Evolutionary conservation across 176 grass and related monocot species (phyloP).

Genomic region (Cymbopogon citratus): DNA sequence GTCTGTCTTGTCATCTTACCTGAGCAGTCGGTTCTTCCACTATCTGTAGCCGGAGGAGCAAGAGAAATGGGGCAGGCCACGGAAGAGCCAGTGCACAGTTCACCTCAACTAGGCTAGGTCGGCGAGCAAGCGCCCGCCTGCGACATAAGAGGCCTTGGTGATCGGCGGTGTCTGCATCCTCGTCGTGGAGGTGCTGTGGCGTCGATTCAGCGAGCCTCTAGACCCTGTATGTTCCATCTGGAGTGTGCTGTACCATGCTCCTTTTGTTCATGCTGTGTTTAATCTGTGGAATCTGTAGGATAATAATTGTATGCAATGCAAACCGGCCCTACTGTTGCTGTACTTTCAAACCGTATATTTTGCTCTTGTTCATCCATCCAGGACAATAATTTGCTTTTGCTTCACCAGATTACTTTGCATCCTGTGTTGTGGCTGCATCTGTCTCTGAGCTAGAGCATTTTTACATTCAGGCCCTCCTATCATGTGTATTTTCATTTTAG

Average conservation of each 20-base stretch:
- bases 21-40: no score
- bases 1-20: neutral
- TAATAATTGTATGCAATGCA: neutral
- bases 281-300: neutral
- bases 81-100: slow-evolving; percentile 41
- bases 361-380: neutral
- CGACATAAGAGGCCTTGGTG: neutral
- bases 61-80: slow-evolving; percentile 22
- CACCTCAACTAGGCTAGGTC: slow-evolving; percentile 19
- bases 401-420: neutral
- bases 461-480: no score
- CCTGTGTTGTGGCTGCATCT: neutral
- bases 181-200: neutral
- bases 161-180: neutral
- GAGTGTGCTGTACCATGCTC: neutral
- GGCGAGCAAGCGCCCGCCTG: no score
- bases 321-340: neutral
- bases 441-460: neutral
- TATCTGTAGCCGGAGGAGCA: slow-evolving; percentile 27
- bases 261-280: neutral
- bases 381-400: neutral
- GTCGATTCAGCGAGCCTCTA: neutral
- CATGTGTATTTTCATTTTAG: neutral
- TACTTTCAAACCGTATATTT: neutral
- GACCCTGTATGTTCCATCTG: slow-evolving; percentile 14